A percentile compares a stretch with the other conserved stretches of the same genome.
Evolutionary conservation across 2,329 filamentous ascomycete genomes (phyloP).

Genomic region (Fusarium mundagurra): DNA sequence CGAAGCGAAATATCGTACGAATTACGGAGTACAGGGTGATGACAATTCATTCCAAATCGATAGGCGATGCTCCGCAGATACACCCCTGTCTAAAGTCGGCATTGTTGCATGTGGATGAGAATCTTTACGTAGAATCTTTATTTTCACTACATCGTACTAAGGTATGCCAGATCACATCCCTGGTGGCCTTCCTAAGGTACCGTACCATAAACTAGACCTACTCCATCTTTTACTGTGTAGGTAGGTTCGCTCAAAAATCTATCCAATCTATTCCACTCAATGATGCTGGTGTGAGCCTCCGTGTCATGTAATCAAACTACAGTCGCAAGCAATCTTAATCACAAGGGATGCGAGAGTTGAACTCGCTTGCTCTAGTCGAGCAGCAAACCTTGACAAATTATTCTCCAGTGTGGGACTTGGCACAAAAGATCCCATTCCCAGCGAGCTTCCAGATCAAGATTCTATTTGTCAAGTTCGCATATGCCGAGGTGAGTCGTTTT

Average conservation of each 20-base stretch:
- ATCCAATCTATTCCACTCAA: background rate
- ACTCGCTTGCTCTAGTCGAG: background rate
- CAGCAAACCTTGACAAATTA: background rate
- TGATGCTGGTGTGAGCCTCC: background rate
- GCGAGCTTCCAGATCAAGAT: conserved; percentile 22
- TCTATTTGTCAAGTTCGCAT: conserved; percentile 17
- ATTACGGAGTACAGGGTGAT: background rate
- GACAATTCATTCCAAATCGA: background rate
- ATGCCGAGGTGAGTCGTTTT: conserved; percentile 7
- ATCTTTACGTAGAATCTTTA: background rate
- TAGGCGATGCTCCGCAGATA: background rate
- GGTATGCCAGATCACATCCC: background rate
- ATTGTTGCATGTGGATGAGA: background rate
- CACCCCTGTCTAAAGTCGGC: background rate
- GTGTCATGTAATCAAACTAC: background rate
- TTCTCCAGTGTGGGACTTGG: conserved; percentile 2
- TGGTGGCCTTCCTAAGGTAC: background rate
- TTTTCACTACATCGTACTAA: background rate
- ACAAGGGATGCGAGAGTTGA: background rate
- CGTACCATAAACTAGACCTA: background rate
- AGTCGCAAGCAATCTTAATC: background rate
- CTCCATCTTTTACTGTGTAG: background rate
- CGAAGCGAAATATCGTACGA: background rate
- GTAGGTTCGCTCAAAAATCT: background rate
- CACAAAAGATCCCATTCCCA: conserved; percentile 2